A percentile compares a stretch with the other conserved stretches of the same genome.
Conservation (phyloP, 257 asterid genomes). For the Nicotiana tomentosiformis region DNA sequence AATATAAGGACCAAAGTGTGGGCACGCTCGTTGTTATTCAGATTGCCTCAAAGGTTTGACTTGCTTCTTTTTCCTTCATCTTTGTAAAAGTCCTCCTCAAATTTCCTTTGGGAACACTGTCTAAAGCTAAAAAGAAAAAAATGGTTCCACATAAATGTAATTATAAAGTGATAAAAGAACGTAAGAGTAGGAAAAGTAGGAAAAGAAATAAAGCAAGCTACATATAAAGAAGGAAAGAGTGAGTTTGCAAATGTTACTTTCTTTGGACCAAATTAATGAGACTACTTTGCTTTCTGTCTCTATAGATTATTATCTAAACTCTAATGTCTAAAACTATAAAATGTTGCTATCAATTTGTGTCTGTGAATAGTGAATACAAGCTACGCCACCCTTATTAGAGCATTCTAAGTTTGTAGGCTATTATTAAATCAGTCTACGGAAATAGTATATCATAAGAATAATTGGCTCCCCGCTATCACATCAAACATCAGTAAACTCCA, state of each 20-base stretch:
- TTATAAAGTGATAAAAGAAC: too few relatives aligned
- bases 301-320: neutral
- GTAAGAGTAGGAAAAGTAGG: too few relatives aligned
- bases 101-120: too few relatives aligned
- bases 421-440: conserved; percentile 11
- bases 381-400: neutral
- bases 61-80: conserved; percentile 13
- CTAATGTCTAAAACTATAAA: too few relatives aligned
- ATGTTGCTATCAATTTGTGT: neutral
- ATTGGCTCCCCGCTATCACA: too few relatives aligned
- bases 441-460: conserved; percentile 13
- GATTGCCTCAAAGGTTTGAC: conserved; percentile 22
- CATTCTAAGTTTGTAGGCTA: neutral
- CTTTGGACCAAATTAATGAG: neutral
- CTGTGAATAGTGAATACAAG: neutral
- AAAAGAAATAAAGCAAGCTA: neutral
- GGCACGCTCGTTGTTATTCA: conserved; percentile 24
- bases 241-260: conserved; percentile 1
- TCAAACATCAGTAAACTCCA: too few relatives aligned
- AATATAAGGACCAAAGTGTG: conserved; percentile 5
- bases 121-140: neutral
- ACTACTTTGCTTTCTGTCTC: conserved; percentile 3
- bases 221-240: neutral
- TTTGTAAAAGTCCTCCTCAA: neutral
- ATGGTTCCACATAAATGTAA: neutral